Conservation (phyloP, 805 yeast genomes). For the Barnettozyma botsteinii region DNA sequence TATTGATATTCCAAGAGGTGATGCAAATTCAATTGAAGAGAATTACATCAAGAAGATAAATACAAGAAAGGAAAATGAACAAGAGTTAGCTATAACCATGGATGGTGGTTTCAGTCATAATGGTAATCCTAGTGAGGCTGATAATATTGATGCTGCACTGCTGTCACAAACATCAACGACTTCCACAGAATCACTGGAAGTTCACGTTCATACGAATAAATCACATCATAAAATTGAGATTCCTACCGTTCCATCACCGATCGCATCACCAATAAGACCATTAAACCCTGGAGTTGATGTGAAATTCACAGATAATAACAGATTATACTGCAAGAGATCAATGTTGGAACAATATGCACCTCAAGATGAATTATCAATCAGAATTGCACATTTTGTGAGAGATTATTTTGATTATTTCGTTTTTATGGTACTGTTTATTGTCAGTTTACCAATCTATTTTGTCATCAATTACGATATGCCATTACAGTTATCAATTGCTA, state of each 20-base stretch:
- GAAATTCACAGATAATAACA: constrained; percentile 9
- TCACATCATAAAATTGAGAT: not conserved
- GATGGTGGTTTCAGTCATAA: not conserved
- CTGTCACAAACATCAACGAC: not conserved
- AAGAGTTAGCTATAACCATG: not conserved
- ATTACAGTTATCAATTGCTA: constrained; percentile 56
- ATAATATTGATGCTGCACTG: not conserved
- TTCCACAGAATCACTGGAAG: not conserved
- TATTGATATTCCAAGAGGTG: constrained; percentile 22
- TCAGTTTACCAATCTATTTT: constrained; percentile 58
- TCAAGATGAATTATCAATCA: constrained; percentile 19
- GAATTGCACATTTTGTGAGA: constrained; percentile 32
- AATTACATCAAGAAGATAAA: constrained; percentile 14
- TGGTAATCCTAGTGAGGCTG: not conserved
- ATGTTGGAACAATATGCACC: constrained; percentile 12
- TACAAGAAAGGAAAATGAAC: constrained; percentile 3
- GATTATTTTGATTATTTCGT: constrained; percentile 52
- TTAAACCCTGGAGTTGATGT: constrained; percentile 13
- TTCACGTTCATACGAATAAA: constrained; percentile 7
- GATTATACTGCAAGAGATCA: constrained; percentile 20
- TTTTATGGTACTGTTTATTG: constrained; percentile 41
- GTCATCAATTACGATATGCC: constrained; percentile 51
- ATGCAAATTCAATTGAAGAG: constrained; percentile 21
- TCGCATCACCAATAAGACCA: constrained; percentile 11
- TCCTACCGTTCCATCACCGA: constrained; percentile 18